Evolutionary conservation across 164 flowering plant genomes (phyloP).

Genomic region (Nymphaea thermarum): DNA sequence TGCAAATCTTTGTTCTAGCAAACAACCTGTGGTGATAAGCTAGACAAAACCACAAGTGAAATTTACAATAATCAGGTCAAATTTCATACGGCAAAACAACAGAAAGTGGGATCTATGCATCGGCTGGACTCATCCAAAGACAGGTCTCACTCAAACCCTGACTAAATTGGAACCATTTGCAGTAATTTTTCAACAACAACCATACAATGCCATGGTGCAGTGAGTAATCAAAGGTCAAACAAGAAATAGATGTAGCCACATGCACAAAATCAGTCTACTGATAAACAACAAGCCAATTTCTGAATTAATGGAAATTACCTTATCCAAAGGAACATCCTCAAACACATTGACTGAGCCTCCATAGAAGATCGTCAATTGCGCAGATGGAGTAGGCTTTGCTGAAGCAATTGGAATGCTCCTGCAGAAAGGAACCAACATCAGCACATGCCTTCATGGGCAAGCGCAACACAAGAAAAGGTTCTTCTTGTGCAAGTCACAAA

Average conservation of each 20-base stretch:
- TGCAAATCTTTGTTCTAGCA: neutral
- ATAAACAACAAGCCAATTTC: neutral
- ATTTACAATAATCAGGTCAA: neutral
- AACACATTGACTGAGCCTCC: conserved; percentile 65
- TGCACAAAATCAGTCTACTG: no score
- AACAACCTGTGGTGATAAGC: neutral
- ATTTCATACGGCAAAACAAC: neutral
- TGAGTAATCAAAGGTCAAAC: neutral
- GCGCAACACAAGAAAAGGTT: neutral
- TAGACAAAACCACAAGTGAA: neutral
- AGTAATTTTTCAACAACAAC: neutral
- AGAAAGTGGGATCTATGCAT: neutral
- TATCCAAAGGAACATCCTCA: conserved; percentile 70
- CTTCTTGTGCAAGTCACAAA: neutral
- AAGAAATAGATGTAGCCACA: neutral
- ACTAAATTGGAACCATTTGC: neutral
- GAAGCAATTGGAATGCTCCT: conserved; percentile 19
- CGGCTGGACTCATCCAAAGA: neutral
- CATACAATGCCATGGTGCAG: neutral
- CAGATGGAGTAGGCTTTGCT: conserved; percentile 27
- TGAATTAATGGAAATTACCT: conserved; percentile 27
- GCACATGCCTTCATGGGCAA: neutral
- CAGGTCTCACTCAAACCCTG: neutral
- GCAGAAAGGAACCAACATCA: neutral
- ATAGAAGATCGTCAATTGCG: conserved; percentile 77